Base-by-base conservation (phyloP, 345 rosid species). In the Citrus trifoliata region DNA sequence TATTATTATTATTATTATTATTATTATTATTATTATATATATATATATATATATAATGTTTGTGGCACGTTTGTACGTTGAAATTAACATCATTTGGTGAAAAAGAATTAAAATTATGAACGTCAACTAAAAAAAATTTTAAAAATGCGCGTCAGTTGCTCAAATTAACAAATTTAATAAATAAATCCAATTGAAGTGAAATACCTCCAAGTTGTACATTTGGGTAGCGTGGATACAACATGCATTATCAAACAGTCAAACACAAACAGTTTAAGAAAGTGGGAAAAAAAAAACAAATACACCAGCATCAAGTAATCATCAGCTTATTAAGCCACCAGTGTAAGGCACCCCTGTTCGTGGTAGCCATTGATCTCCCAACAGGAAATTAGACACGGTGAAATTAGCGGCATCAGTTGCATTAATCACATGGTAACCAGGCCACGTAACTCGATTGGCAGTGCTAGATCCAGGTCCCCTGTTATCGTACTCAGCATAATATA, bases 381-480 rank as follows among this genome's bases (percentile, higher is more conserved):
- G 69, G 83, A 93, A 91, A 72, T 74, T 79, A 6, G 90, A 79
- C 18, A 88, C 93, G 0, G 97, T 93, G 68, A 91, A 93, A 78
- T 88, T 91, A n/a, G 78, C 84, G 1, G 97, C 98, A 40, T 93
- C 95, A 2, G 87, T 83, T 2, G 92, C 81, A 38, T 87, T 84
- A 9, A 93, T 92, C 46, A 83, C 63, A 40, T 86, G 93, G 78
- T 83, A 93, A 78, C 97, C 95, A 0, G 88, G 78, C 98, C 98
- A 95, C 4, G 78, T 82, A 53, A 95, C 93, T 65, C 98, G 85
- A 4, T 62, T 67, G 10, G 83, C 76, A 0, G 88, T 93, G 78
- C 82, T 30, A 2, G 98, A 91, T 18, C 97, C 96, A 3, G 90
- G 85, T 2, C 98, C 98, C 0, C 84, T 80, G 46, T 93, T 95